Conservation (phyloP, 805 yeast genomes). For the Kodamaea jinghongensis region DNA sequence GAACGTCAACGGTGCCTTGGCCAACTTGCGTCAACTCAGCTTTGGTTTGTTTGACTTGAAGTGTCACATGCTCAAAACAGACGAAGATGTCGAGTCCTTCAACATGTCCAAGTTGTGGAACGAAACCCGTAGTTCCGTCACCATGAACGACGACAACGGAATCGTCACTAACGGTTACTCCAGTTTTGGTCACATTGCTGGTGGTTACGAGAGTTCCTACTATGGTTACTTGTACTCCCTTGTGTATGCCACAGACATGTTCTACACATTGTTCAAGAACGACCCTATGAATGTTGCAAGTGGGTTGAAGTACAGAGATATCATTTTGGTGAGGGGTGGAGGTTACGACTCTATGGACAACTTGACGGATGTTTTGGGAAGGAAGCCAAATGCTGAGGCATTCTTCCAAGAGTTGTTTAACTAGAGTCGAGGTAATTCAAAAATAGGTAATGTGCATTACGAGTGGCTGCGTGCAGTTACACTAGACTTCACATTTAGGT, state of each 20-base stretch:
- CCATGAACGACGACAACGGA: constrained; percentile 56
- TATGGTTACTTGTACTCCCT: constrained; percentile 86
- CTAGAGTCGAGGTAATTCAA: not conserved
- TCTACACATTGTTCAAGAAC: constrained; percentile 61
- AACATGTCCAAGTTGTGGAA: constrained; percentile 65
- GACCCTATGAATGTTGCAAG: constrained; percentile 62
- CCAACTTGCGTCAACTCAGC: constrained; percentile 71
- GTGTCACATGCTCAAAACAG: constrained; percentile 51
- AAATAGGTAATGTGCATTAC: not conserved
- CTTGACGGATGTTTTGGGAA: constrained; percentile 64
- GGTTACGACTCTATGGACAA: constrained; percentile 65
- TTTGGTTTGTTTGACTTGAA: constrained; percentile 77
- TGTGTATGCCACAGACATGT: constrained; percentile 83
- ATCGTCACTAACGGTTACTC: constrained; percentile 62
- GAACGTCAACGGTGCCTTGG: constrained; percentile 73
- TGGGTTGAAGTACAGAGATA: constrained; percentile 70
- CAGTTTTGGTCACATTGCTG: constrained; percentile 75
- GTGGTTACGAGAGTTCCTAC: constrained; percentile 84
- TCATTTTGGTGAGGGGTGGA: constrained; percentile 70
- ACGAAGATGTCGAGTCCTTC: constrained; percentile 40
- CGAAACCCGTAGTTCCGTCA: constrained; percentile 57
- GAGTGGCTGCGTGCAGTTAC: too few species aligned
- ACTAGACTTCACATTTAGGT: too few species aligned
- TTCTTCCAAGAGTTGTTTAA: constrained; percentile 59
- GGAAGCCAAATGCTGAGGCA: constrained; percentile 72